A percentile compares a stretch with the other conserved stretches of the same genome.
Evolutionary conservation across 2,329 filamentous ascomycete species (phyloP).

Genomic region (Neonectria magnoliae): DNA sequence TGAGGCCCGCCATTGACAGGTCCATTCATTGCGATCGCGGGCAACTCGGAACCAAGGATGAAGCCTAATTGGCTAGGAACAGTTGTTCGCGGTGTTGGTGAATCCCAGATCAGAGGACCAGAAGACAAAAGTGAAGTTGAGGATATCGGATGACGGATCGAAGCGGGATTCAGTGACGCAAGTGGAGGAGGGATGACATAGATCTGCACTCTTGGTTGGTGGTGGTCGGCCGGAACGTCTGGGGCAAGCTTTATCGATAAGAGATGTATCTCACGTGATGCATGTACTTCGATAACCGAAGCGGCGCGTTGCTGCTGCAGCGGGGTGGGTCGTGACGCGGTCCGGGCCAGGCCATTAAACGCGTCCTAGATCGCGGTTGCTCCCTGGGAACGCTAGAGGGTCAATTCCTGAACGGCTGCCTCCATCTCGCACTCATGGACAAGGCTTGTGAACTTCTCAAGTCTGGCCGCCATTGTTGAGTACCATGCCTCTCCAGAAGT

Average conservation of each 20-base stretch:
- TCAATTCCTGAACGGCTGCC: constrained; percentile 21
- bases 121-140: neutral
- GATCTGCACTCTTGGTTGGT: constrained; percentile 15
- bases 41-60: neutral
- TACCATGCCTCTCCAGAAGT: constrained; percentile 54
- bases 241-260: constrained; percentile 44
- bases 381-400: constrained; percentile 22
- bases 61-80: neutral
- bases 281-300: constrained; percentile 22
- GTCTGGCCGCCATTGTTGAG: constrained; percentile 24
- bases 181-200: constrained; percentile 33
- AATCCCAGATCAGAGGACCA: neutral
- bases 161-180: constrained; percentile 40
- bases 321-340: constrained; percentile 38
- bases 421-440: constrained; percentile 28
- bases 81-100: neutral
- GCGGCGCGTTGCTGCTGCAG: constrained; percentile 20
- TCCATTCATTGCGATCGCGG: constrained; percentile 29
- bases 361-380: constrained; percentile 30
- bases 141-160: constrained; percentile 31
- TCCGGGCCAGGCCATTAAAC: constrained; percentile 40
- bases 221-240: neutral
- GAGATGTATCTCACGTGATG: constrained; percentile 36
- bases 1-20: constrained; percentile 27
- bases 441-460: constrained; percentile 29